phyloP scores from a whole-genome alignment of 2,329 filamentous ascomycete genomes.

The Fonsecaea erecta region DNA sequence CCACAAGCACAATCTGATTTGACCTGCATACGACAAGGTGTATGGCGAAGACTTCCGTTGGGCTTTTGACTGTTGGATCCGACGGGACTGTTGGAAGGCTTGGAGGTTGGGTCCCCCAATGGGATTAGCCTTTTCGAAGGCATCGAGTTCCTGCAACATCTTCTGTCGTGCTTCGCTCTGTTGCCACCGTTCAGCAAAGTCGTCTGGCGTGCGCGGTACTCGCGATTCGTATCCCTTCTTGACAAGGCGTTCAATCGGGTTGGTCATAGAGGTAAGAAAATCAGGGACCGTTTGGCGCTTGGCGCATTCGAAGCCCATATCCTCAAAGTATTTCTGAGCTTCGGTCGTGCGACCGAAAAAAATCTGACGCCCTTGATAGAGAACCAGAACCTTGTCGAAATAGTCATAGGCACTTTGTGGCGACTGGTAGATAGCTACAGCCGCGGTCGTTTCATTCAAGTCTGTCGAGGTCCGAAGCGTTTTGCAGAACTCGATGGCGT shows the following conservation, averaged over 20 bases:
- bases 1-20: conserved; percentile 60
- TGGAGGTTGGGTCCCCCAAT: conserved; percentile 47
- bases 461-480: conserved; percentile 57
- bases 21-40: conserved; percentile 58
- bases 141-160: conserved; percentile 49
- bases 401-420: conserved; percentile 59
- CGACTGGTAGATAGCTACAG: conserved; percentile 63
- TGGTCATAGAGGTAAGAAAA: conserved; percentile 68
- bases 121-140: conserved; percentile 49
- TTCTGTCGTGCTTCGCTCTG: conserved; percentile 53
- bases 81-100: conserved; percentile 47
- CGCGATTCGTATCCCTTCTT: conserved; percentile 48
- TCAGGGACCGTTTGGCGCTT: conserved; percentile 68
- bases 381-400: conserved; percentile 72
- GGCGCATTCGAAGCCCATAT: conserved; percentile 65
- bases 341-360: conserved; percentile 66
- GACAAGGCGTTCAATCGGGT: conserved; percentile 56
- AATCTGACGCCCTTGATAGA: conserved; percentile 69
- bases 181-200: conserved; percentile 61
- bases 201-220: conserved; percentile 52
- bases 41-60: conserved; percentile 55
- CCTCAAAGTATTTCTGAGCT: conserved; percentile 68
- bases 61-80: conserved; percentile 49
- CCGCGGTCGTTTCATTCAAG: conserved; percentile 54
- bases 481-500: conserved; percentile 62